phyloP scores from a whole-genome alignment of 139 green algal species.

The Chlamydomonas sp. region DNA sequence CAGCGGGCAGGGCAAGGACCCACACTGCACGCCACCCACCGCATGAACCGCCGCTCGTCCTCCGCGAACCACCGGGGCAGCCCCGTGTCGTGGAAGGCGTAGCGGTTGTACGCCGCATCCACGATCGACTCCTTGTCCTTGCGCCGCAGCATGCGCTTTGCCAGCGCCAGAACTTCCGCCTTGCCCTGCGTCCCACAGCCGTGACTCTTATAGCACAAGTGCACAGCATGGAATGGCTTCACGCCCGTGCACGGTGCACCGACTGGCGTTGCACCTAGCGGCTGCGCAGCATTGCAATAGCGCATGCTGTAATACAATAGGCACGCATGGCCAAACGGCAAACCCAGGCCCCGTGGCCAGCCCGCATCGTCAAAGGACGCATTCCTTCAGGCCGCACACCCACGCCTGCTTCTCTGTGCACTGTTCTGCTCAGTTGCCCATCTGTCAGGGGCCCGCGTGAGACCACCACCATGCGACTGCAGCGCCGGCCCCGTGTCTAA shows the following conservation, averaged over 20 bases:
- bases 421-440: too few species aligned
- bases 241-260: background rate
- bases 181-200: conserved; percentile 49
- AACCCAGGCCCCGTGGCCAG: too few species aligned
- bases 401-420: too few species aligned
- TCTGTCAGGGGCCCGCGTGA: too few species aligned
- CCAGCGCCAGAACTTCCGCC: conserved; percentile 87
- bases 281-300: too few species aligned
- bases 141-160: conserved; percentile 85
- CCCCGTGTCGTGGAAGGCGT: conserved; percentile 81
- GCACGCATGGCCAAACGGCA: too few species aligned
- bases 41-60: conserved; percentile 89
- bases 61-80: conserved; percentile 92
- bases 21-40: conserved; percentile 39
- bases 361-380: too few species aligned
- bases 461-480: too few species aligned
- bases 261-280: background rate
- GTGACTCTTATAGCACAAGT: background rate
- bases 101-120: conserved; percentile 95
- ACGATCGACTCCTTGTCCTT: conserved; percentile 89
- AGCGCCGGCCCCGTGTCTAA: too few species aligned
- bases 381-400: too few species aligned
- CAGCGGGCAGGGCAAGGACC: too few species aligned
- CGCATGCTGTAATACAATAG: too few species aligned
- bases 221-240: background rate